Base-by-base conservation (phyloP, 1,284 basidiomycete genomes). In the Lignosus rhinocerotis region DNA sequence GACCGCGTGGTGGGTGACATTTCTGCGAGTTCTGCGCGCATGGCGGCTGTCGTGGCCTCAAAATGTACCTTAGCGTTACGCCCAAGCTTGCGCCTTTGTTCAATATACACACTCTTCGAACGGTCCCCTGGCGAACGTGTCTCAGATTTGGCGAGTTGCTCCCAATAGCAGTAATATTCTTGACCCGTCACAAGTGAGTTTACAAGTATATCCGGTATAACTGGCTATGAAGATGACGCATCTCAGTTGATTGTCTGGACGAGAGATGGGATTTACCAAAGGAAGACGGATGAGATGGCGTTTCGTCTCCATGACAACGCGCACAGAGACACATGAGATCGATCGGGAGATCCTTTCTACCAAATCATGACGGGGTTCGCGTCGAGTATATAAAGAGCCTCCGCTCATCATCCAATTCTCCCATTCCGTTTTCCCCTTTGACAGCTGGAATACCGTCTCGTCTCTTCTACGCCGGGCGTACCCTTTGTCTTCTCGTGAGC, bases 401-500 rank as follows among this genome's bases (percentile, higher is more conserved):
- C 34, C 14, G 12, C 48, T 16, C 32, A 12, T 17, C 11, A 33
- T 34, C 19, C 3, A 10, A 11, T 34, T 21, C 48, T 11, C 19
- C 19, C 34, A 39, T 50, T 50, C 51, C 30, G n/a, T 39, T 41
- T 46, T 53, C 33, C 16, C 43, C 44, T 17, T 36, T 36, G 30
- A 42, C 53, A 55, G 53, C 46, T 54, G 53, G 53, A 39, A 17
- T 45, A 42, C 25, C 50, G 52, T 46, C 53, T 41, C 38, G 45
- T 55, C 53, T 48, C 53, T 34, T 43, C 17, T 49, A 48, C 45
- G 53, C 53, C 21, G 53, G 38, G 53, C 54, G 38, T 55, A 46
- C 33, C 38, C 53, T 41, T 54, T 16, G 46, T 38, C 32, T 42
- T 32, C 32, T 53, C 52, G 43, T 42, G 42, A 53, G 52, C 52